Base-by-base conservation (phyloP, 2,329 filamentous ascomycete species). In the Nectriaceae sp. region DNA sequence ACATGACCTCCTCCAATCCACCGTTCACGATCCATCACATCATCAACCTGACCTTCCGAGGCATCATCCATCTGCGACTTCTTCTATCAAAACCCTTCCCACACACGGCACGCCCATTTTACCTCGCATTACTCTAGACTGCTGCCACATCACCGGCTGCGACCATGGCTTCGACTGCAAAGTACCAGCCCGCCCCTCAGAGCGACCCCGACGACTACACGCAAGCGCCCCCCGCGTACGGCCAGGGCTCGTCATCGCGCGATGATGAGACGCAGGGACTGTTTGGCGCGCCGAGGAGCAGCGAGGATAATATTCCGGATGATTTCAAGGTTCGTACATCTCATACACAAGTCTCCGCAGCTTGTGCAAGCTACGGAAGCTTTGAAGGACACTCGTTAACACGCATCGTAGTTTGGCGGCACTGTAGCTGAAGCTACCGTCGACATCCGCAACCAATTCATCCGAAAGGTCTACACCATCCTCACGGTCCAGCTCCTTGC, bases 401-500 rank as follows among this genome's bases (percentile, higher is more conserved):
- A 51, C 37, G 33, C 19, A 19, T 29, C 35, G 11, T 31, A 90
- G 89, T 97, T 96, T 66, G 94, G 93, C 61, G 92, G 91, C 53
- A 90, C 87, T 16, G 92, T 97, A 50, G 87, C 92, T 58, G 94
- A 97, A 76, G 93, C 90, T 40, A 96, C 92, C 18, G 79, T 97
- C 66, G 91, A 96, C 65, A 96, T 99, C 67, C 89, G 93, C 61
- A 96, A 97, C 84, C 89, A 94, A 72, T 99, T 97, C 71, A 80
- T 96, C 62, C 87, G 92, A 72, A 97, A 97, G 78, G 94, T 99
- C 67, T 99, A 99, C 75, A 88, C 91, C 50, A 99, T 99, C 71
- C 80, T 99, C 74, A 96, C 94, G n/a, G 85, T 90, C 43, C 94
- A 99, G 70, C 85, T 99, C 45, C 77, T 97, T 65, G 84, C 87